phyloP scores from a whole-genome alignment of 805 yeast species.

The Tetrapisispora namnaoensis region DNA sequence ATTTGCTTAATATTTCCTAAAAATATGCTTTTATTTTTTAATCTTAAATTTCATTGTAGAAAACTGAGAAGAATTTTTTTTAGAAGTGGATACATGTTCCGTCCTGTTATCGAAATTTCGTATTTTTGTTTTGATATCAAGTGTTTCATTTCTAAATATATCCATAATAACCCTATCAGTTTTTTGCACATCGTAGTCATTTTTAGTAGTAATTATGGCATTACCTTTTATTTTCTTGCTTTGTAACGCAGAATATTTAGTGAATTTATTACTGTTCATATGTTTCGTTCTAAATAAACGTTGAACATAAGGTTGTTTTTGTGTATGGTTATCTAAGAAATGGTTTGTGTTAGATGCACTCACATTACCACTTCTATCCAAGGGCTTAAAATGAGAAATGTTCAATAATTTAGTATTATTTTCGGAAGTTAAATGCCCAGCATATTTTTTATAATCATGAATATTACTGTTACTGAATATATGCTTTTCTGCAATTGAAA shows the following conservation, averaged over 20 bases:
- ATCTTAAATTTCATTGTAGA: background rate
- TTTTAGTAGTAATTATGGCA: background rate
- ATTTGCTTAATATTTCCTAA: background rate
- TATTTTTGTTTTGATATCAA: background rate
- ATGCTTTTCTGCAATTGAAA: background rate
- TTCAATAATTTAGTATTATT: background rate
- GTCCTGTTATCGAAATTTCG: background rate
- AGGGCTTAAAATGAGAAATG: background rate
- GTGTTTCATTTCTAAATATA: background rate
- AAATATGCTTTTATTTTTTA: background rate
- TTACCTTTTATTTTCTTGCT: too few species aligned
- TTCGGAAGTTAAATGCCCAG: too few species aligned
- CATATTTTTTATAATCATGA: background rate
- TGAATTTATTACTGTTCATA: background rate
- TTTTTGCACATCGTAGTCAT: background rate
- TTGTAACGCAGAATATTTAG: background rate
- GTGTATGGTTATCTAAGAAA: background rate
- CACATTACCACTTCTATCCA: background rate
- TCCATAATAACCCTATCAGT: background rate
- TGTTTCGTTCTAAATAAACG: too few species aligned
- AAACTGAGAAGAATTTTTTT: background rate
- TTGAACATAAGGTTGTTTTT: background rate
- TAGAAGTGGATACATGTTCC: background rate
- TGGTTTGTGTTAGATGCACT: background rate
- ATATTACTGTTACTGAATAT: background rate